Evolutionary conservation across 2,329 filamentous ascomycete genomes (phyloP).

Genomic region (Penicillium sp.): DNA sequence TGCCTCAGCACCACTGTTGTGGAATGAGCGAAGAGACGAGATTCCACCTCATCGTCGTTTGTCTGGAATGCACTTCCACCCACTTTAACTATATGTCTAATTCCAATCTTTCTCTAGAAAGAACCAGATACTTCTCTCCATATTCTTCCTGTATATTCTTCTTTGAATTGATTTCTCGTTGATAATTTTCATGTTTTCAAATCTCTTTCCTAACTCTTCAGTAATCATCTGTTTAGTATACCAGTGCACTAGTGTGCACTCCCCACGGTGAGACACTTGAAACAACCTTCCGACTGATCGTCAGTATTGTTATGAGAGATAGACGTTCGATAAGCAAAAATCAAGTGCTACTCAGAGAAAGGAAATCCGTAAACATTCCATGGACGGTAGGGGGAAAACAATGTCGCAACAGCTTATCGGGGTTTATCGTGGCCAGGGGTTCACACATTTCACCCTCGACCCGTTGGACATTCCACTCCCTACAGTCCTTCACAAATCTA

Average conservation of each 20-base stretch:
- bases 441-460: not conserved
- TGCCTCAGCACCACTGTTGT: slow-evolving; percentile 20
- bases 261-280: not conserved
- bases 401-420: not conserved
- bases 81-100: not conserved
- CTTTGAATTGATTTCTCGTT: no score
- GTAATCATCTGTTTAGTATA: not conserved
- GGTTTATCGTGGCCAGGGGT: not conserved
- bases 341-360: not conserved
- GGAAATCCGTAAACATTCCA: not conserved
- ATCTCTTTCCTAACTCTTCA: not conserved
- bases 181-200: not conserved
- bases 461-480: not conserved
- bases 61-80: not conserved
- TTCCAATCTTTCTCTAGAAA: not conserved
- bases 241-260: not conserved
- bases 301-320: no score
- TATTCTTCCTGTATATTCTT: not conserved
- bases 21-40: slow-evolving; percentile 12
- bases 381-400: not conserved
- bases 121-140: not conserved
- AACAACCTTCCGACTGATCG: not conserved
- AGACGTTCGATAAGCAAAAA: no score
- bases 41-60: not conserved
- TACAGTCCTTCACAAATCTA: slow-evolving; percentile 7